Conservation (phyloP, 2,329 filamentous ascomycete species). For the Calonectria hawksworthii region DNA sequence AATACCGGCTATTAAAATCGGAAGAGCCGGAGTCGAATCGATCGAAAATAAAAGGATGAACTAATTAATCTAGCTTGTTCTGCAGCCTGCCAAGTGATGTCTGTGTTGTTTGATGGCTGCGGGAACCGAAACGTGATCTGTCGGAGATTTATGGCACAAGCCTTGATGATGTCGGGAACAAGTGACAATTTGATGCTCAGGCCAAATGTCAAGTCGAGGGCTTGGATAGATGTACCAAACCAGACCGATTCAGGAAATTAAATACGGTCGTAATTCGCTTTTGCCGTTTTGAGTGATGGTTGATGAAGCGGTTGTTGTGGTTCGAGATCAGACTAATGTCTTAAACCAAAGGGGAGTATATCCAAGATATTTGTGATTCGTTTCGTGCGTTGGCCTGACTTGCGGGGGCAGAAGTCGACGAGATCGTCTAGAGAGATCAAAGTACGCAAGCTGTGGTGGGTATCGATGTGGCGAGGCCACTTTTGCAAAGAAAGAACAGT, state of each 20-base stretch:
- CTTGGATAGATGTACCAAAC: neutral
- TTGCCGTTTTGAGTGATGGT: neutral
- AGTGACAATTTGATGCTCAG: conserved; percentile 14
- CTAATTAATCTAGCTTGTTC: neutral
- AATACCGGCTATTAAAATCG: neutral
- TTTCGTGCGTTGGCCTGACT: neutral
- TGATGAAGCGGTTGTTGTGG: neutral
- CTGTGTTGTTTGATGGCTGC: conserved; percentile 39
- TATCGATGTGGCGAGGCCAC: conserved; percentile 14
- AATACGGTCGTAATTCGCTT: neutral
- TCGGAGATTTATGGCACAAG: conserved; percentile 35
- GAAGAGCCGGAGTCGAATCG: neutral
- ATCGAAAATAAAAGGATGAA: conserved; percentile 11
- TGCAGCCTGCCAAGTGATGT: conserved; percentile 17
- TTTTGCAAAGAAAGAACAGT: conserved; percentile 4
- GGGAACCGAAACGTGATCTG: conserved; percentile 41
- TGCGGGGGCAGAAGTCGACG: neutral
- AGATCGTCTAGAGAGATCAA: neutral
- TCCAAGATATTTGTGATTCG: neutral
- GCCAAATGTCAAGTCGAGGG: conserved; percentile 16
- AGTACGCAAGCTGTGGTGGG: conserved; percentile 8
- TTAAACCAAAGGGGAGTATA: neutral
- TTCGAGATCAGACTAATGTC: neutral
- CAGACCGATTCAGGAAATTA: conserved; percentile 22
- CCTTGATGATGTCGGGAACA: conserved; percentile 25